A percentile compares a stretch with the other conserved stretches of the same genome.
Evolutionary conservation across 169 alveolate species (phyloP).

Genomic region (Besnoitia besnoiti): DNA sequence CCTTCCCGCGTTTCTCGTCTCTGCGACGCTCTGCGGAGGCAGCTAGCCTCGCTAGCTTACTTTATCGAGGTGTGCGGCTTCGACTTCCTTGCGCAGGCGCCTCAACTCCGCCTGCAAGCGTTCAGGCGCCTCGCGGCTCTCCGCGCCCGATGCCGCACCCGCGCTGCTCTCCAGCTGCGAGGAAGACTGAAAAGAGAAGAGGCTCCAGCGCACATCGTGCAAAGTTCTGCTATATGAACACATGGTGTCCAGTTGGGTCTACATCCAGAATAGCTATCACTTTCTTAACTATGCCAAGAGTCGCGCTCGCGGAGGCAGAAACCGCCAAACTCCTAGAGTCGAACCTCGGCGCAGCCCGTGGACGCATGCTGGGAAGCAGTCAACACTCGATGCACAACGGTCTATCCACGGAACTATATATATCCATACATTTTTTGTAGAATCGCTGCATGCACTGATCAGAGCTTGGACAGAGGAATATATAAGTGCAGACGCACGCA

Average conservation of each 20-base stretch:
- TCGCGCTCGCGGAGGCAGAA: no score
- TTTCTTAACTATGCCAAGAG: no score
- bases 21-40: no score
- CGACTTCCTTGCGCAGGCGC: neutral
- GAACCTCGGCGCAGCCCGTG: no score
- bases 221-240: neutral
- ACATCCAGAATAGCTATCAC: neutral
- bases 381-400: no score
- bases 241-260: neutral
- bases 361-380: no score
- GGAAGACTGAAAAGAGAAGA: neutral
- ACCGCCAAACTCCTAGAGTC: no score
- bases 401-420: no score
- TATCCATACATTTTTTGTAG: neutral
- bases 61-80: neutral
- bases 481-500: neutral
- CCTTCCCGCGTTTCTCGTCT: no score
- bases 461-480: neutral
- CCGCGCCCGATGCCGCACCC: neutral
- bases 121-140: neutral
- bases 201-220: neutral
- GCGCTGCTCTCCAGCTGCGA: neutral
- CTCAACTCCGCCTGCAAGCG: neutral
- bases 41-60: neutral
- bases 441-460: no score